Conservation (phyloP, 257 asterid genomes). For the Haberlea rhodopensis region DNA sequence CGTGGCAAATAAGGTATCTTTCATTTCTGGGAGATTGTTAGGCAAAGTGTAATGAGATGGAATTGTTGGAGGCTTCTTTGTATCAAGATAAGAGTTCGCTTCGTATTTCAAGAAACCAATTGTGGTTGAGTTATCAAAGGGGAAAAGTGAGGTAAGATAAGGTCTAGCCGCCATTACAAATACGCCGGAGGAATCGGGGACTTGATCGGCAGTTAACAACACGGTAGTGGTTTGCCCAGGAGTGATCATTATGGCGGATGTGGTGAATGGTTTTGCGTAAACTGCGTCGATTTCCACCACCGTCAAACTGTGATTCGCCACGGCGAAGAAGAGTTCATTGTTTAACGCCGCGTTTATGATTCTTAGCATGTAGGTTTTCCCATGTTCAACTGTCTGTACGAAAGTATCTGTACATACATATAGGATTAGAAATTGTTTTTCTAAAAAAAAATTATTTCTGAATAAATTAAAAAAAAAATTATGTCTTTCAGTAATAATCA, state of each 20-base stretch:
- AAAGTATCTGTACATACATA: constrained; percentile 53
- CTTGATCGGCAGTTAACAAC: constrained; percentile 56
- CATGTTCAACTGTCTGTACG: constrained; percentile 44
- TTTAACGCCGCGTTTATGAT: constrained; percentile 75
- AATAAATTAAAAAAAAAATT: no score
- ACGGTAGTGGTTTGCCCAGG: constrained; percentile 86
- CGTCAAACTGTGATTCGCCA: constrained; percentile 58
- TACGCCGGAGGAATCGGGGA: constrained; percentile 24
- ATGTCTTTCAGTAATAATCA: no score
- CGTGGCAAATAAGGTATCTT: constrained; percentile 59
- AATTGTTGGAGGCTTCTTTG: constrained; percentile 11
- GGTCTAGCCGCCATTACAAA: constrained; percentile 82
- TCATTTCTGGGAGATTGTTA: constrained; percentile 51
- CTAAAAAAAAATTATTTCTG: no score
- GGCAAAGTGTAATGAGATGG: constrained; percentile 42
- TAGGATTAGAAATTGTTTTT: no score
- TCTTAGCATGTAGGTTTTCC: constrained; percentile 70
- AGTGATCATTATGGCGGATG: constrained; percentile 61
- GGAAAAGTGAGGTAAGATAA: constrained; percentile 65
- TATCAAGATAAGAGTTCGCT: neutral
- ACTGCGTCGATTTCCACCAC: constrained; percentile 70
- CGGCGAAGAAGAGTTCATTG: constrained; percentile 74
- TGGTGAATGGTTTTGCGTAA: constrained; percentile 65
- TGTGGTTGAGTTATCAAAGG: constrained; percentile 65
- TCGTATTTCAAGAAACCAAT: constrained; percentile 61